A percentile compares a stretch with the other conserved stretches of the same genome.
Evolutionary conservation across 176 grass and related monocot species (phyloP).

Genomic region (Otatea glauca): DNA sequence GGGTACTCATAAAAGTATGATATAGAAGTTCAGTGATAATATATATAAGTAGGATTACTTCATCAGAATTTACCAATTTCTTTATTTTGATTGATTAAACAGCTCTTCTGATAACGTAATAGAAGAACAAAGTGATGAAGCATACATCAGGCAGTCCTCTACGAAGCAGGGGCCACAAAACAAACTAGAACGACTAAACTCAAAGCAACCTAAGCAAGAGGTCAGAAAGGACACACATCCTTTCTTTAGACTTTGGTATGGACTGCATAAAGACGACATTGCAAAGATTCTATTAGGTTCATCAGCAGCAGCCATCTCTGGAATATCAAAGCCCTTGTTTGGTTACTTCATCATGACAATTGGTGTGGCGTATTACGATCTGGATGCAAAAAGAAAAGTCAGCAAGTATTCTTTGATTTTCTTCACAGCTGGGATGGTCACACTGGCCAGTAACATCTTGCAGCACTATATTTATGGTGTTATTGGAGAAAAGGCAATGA

Average conservation of each 20-base stretch:
- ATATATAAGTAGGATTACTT: constrained; percentile 38
- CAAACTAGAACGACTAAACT: constrained; percentile 6
- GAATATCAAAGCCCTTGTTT: constrained; percentile 63
- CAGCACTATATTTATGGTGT: constrained; percentile 59
- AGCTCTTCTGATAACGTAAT: constrained; percentile 43
- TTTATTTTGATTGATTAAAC: constrained; percentile 42
- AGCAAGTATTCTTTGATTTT: constrained; percentile 53
- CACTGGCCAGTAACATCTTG: constrained; percentile 42
- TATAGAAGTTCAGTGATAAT: constrained; percentile 23
- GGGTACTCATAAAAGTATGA: constrained; percentile 21
- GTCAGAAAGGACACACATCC: constrained; percentile 31
- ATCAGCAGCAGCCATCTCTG: constrained; percentile 56
- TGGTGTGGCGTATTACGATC: constrained; percentile 58
- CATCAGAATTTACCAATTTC: constrained; percentile 27
- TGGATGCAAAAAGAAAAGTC: constrained; percentile 46
- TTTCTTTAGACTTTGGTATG: constrained; percentile 64
- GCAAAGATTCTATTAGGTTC: constrained; percentile 49
- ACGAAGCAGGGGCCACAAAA: constrained; percentile 1
- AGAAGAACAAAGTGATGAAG: constrained; percentile 15
- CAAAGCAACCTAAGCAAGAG: constrained; percentile 17
- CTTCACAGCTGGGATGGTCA: constrained; percentile 45
- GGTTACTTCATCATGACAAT: constrained; percentile 67
- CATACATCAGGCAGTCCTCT: constrained; percentile 20
- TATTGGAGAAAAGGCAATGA: constrained; percentile 55
- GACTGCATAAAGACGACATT: constrained; percentile 56